phyloP scores from a whole-genome alignment of 176 grass and related monocot species.

The Poa annua region DNA sequence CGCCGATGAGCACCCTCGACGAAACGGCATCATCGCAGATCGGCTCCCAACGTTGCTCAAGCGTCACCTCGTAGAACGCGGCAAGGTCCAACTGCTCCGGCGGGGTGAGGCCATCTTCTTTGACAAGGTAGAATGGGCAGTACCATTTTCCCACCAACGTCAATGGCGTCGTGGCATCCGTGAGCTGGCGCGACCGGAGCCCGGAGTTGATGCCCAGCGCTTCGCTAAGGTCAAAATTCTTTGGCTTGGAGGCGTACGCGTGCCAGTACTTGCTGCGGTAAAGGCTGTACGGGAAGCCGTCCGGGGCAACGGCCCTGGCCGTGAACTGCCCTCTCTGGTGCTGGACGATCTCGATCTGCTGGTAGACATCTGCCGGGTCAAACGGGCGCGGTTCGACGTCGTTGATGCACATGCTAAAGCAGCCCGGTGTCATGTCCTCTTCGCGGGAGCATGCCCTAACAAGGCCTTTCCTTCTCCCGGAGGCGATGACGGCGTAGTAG shows the following conservation, averaged over 20 bases:
- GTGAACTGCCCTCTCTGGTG: background rate
- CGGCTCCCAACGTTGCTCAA: background rate
- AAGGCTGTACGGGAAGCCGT: background rate
- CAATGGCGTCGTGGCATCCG: background rate
- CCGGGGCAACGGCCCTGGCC: background rate
- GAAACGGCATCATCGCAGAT: background rate
- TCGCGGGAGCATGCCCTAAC: constrained; percentile 4
- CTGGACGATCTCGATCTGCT: constrained; percentile 19
- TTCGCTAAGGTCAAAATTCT: constrained; percentile 2
- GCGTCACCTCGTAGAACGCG: constrained; percentile 1
- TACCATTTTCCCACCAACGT: background rate
- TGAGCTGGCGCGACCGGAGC: constrained; percentile 4
- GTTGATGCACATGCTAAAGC: background rate
- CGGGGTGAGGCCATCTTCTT: background rate
- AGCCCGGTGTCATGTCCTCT: background rate
- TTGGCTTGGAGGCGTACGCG: constrained; percentile 11
- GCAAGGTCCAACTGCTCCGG: background rate
- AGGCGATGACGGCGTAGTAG: constrained; percentile 12
- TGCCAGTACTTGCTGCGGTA: constrained; percentile 6
- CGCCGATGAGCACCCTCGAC: constrained; percentile 8
- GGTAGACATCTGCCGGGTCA: constrained; percentile 3
- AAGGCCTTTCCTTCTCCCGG: background rate
- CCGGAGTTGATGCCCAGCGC: background rate
- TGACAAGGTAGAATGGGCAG: constrained; percentile 14
- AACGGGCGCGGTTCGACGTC: background rate